Percentiles rank a stretch among this genome's conserved stretches.
These are phyloP conservation scores for Calonectria leucothoes DNA, from an alignment of 2,329 filamentous ascomycete genomes.

Conservation along the genomic window DNA sequence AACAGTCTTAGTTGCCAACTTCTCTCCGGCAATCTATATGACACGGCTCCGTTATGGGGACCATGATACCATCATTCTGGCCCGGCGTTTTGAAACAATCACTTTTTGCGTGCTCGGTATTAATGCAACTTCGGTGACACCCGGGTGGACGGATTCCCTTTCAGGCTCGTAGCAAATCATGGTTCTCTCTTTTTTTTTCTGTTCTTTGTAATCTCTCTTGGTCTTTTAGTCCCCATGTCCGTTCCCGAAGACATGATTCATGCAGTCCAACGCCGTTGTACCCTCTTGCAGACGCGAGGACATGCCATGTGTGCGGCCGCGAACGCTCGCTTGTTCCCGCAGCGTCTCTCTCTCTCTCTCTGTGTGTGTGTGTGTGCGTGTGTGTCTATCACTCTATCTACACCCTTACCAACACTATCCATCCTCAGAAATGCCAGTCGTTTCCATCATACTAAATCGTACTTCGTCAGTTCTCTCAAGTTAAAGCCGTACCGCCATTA, in stretches of 20 bases:
- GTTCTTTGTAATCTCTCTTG: constrained; percentile 5
- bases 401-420: constrained; percentile 27
- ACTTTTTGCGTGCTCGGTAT: not conserved
- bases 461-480: constrained; percentile 1
- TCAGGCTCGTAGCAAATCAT: not conserved
- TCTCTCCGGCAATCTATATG: not conserved
- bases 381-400: constrained; percentile 38
- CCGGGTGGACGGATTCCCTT: not conserved
- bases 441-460: constrained; percentile 9
- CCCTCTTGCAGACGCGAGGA: constrained; percentile 14
- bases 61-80: not conserved
- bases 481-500: constrained; percentile 5
- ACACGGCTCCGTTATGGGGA: constrained; percentile 6
- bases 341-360: too few species aligned
- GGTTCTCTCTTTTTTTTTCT: not conserved
- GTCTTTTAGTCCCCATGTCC: constrained; percentile 9
- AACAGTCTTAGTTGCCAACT: not conserved
- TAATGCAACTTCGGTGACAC: not conserved
- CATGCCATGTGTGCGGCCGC: constrained; percentile 19
- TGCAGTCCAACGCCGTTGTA: constrained; percentile 25
- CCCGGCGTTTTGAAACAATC: not conserved
- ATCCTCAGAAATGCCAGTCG: not conserved
- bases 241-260: constrained; percentile 21
- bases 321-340: not conserved
- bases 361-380: constrained; percentile 8